A percentile compares a stretch with the other conserved stretches of the same genome.
phyloP scores from a whole-genome alignment of 2,329 filamentous ascomycete species.

The Penicillium crustosum region DNA sequence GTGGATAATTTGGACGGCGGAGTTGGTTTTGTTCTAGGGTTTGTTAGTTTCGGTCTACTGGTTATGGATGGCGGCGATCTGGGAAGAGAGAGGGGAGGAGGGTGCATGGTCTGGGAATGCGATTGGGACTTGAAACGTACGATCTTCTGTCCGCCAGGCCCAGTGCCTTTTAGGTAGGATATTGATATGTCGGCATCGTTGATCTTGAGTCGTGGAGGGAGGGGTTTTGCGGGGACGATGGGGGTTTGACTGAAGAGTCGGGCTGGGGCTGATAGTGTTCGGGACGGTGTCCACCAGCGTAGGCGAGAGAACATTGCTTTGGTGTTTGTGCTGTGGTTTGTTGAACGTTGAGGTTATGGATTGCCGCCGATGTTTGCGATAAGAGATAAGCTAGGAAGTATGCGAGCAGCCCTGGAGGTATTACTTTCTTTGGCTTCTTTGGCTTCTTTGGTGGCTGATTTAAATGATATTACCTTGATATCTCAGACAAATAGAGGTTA shows the following conservation, averaged over 20 bases:
- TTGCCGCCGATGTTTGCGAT: conserved; percentile 9
- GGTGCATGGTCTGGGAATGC: neutral
- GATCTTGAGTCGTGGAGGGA: conserved; percentile 75
- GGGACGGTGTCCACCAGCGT: neutral
- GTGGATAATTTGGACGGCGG: conserved; percentile 89
- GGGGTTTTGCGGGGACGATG: conserved; percentile 50
- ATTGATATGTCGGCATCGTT: conserved; percentile 79
- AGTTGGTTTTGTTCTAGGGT: conserved; percentile 84
- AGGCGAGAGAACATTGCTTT: conserved; percentile 11
- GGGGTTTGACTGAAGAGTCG: conserved; percentile 29
- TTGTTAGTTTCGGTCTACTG: conserved; percentile 1
- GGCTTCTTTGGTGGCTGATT: neutral
- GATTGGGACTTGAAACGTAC: conserved; percentile 45
- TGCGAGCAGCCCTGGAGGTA: neutral
- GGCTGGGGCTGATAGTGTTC: neutral
- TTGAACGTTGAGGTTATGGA: neutral
- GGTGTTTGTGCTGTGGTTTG: neutral
- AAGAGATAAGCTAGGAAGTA: conserved; percentile 18
- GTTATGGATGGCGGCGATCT: neutral
- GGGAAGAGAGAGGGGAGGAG: neutral
- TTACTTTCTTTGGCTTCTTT: neutral
- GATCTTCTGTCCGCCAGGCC: conserved; percentile 95
- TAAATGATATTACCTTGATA: neutral
- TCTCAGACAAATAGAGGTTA: neutral
- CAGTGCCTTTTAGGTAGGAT: conserved; percentile 83